Percentiles rank a stretch among this genome's conserved stretches.
These are phyloP conservation scores for Brassica hybrid DNA, from an alignment of 441 rosid genomes.

Conservation along the genomic window DNA sequence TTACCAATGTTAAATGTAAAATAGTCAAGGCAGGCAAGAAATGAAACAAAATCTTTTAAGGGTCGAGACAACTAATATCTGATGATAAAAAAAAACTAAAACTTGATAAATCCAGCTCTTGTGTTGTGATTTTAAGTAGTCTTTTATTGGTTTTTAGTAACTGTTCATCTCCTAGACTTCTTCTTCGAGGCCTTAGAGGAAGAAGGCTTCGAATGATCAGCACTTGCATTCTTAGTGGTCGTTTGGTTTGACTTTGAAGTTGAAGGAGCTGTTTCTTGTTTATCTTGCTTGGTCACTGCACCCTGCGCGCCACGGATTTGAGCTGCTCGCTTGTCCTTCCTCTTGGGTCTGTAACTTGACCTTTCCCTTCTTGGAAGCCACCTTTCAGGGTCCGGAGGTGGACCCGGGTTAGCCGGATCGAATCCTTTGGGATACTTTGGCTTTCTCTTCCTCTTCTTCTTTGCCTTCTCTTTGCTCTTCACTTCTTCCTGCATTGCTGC, in stretches of 20 bases:
- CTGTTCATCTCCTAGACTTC: constrained; percentile 42
- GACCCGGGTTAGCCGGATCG: constrained; percentile 92
- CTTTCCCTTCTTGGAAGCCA: constrained; percentile 97
- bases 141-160: constrained; percentile 6
- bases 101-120: constrained; percentile 47
- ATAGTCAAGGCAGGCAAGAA: too few species aligned
- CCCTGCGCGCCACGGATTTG: constrained; percentile 97
- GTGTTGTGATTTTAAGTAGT: constrained; percentile 8
- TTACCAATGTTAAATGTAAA: too few species aligned
- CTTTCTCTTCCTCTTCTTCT: constrained; percentile 96
- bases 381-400: constrained; percentile 95
- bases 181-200: constrained; percentile 42
- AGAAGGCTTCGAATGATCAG: constrained; percentile 38
- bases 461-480: constrained; percentile 75
- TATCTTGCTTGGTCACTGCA: constrained; percentile 70
- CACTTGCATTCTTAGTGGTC: not conserved
- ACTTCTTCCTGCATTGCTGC: constrained; percentile 55
- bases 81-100: not conserved
- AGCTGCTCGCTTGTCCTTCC: constrained; percentile 92
- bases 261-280: constrained; percentile 62
- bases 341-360: constrained; percentile 89
- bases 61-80: too few species aligned
- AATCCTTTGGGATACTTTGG: constrained; percentile 93
- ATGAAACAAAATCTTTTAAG: too few species aligned
- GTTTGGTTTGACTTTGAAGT: constrained; percentile 35